Base-by-base conservation (phyloP, 2,329 filamentous ascomycete species). In the Orbilia oligospora region DNA sequence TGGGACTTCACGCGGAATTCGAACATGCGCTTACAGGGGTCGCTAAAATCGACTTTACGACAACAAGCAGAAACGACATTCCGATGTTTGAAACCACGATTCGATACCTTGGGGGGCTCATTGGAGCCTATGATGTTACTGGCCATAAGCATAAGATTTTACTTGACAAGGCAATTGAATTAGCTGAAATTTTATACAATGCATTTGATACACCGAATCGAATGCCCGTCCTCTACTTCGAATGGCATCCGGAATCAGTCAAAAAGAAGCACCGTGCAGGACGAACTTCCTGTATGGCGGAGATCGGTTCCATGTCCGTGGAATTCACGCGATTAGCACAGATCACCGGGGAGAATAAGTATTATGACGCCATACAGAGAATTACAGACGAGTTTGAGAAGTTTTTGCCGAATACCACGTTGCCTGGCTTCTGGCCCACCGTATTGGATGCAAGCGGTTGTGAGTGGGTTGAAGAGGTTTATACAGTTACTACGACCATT, bases 1-100 rank as follows among this genome's bases (percentile, higher is more conserved):
- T 95, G 88, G 93, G 89, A 27, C 83, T 97, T 83, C 88, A 89
- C 81, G 87, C 91, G 0, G 93, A 97, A 81, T 97, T 97, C 82
- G 89, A 93, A 75, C 90, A 93, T 78, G 93, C 93, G 1, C 89
- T 92, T 53, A 87, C 89, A 65, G 90, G 88, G 2, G 89, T 94
- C 22, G 87, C 87, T 71, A 84, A 88, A 5, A 95, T 97, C 73
- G 93, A 97, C 84, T 97, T 97, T 82, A 96, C 92, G 1, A 91
- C 89, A 10, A 91, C 89, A 30, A 84, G 86, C 14, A 87, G 90
- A 61, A 83, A 85, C 44, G 89, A 92, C 58, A 96, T 97, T 55
- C 94, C 93, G n/a, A 88, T 97, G 6, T 97, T 97, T 81, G 94
- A 97, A 85, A 97, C 94, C 0, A 93, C 91, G 10, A 97, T 98